Percentiles rank a stretch among this genome's conserved stretches.
phyloP scores from a whole-genome alignment of 495 filamentous ascomycete species.

The Penicillium atrosanguineum region DNA sequence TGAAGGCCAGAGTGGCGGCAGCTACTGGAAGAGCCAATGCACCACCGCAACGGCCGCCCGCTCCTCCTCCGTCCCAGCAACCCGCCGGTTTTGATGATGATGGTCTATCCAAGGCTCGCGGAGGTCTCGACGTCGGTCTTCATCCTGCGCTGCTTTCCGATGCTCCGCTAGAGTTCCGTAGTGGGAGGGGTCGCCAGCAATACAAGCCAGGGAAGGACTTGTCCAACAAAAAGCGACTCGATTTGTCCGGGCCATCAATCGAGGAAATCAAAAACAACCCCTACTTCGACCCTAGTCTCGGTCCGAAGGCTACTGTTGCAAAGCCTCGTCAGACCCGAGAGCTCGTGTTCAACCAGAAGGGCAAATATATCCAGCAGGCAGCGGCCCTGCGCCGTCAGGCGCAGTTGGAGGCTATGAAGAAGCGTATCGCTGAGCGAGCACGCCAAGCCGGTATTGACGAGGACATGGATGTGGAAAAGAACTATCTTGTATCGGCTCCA shows the following conservation, averaged over 20 bases:
- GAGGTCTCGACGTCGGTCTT: constrained; percentile 84
- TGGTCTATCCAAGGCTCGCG: constrained; percentile 51
- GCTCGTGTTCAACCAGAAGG: constrained; percentile 90
- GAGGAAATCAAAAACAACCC: constrained; percentile 75
- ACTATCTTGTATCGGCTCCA: constrained; percentile 76
- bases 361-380: constrained; percentile 93
- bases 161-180: constrained; percentile 58
- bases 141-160: constrained; percentile 85
- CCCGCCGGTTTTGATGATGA: constrained; percentile 48
- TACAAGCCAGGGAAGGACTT: constrained; percentile 53
- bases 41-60: constrained; percentile 36
- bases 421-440: constrained; percentile 79
- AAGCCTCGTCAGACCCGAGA: constrained; percentile 67
- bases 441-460: constrained; percentile 88
- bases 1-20: constrained; percentile 81
- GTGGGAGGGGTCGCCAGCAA: constrained; percentile 54
- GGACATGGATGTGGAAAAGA: constrained; percentile 83
- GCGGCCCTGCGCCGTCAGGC: constrained; percentile 83
- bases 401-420: constrained; percentile 90
- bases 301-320: constrained; percentile 58
- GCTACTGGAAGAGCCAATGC: constrained; percentile 62
- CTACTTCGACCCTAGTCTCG: constrained; percentile 76
- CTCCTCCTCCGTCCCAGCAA: constrained; percentile 38
- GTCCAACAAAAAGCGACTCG: constrained; percentile 55
- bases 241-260: constrained; percentile 65